A percentile compares a stretch with the other conserved stretches of the same genome.
Evolutionary conservation across 257 asterid species (phyloP).

Genomic region (Solanum clarkiae): DNA sequence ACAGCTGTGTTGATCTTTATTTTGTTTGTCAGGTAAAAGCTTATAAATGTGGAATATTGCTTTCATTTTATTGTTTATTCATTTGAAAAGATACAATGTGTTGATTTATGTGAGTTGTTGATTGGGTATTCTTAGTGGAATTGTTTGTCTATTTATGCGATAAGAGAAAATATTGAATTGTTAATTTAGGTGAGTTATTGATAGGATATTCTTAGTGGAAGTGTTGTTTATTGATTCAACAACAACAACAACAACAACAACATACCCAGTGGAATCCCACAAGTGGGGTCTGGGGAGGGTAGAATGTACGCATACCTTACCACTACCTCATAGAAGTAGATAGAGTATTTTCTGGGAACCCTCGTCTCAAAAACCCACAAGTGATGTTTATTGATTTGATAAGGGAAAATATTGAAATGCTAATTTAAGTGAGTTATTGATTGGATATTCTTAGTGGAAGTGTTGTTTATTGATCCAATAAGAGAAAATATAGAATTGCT

Average conservation of each 20-base stretch:
- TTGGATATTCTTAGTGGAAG: background rate
- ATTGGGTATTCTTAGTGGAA: background rate
- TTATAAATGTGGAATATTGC: background rate
- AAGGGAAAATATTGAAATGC: background rate
- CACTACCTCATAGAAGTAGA: no score
- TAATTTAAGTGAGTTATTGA: background rate
- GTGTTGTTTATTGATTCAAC: background rate
- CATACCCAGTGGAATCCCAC: no score
- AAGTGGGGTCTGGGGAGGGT: no score
- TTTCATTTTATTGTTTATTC: background rate
- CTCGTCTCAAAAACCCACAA: no score
- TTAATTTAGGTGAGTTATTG: background rate
- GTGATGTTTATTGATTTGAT: background rate
- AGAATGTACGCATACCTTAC: no score
- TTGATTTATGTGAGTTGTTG: background rate
- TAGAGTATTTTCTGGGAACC: no score
- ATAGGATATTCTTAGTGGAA: background rate
- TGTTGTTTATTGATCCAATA: background rate
- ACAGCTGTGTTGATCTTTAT: constrained; percentile 86
- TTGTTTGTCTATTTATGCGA: background rate
- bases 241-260: no score
- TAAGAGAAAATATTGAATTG: background rate
- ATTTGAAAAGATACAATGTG: background rate
- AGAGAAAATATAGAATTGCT: background rate
- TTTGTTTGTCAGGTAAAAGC: constrained; percentile 82